Base-by-base conservation (phyloP, 768 basidiomycete genomes). In the Suillus subaureus region DNA sequence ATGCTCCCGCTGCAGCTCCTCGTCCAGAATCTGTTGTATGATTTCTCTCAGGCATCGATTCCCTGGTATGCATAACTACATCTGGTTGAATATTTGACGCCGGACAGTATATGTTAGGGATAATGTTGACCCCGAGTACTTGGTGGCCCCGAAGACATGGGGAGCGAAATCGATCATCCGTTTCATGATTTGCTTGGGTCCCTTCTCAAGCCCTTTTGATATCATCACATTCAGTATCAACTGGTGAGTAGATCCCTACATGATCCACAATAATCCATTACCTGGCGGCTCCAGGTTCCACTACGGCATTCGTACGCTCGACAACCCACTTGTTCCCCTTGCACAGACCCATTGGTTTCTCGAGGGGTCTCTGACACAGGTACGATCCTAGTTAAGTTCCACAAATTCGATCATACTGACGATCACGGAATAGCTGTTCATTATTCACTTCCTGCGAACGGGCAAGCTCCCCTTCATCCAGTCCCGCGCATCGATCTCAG, bases 341-440 rank as follows among this genome's bases (percentile, higher is more conserved):
- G 77, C 78, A 16, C 78, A 79, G 62, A 77, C 78, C 18, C 69
- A 78, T 64, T 78, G 77, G 77, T 78, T 78, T 62, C 69, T 78
- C 42, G 77, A 78, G 62, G 78, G 77, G 15, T 75, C 78, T 43
- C 51, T 78, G 58, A 78, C 77, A 6, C 77, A 79, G 72, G 78
- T 78, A 69, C 54, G 65, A 31, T n/a, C 49, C 33, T n/a, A 15
- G 13, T 9, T 11, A 15, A 55, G 4, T 13, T 6, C 18, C 12
- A 23, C 26, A 37, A 12, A 13, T 28, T 12, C 21, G 6, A 35
- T 6, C 21, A 13, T n/a, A n/a, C 21, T 55, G 33, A 55, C 6
- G 21, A n/a, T n/a, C 21, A n/a, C 28, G 49, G 15, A 56, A 68
- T 61, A 76, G 75, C 71, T 76, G 45, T 76, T 76, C 28, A 73